Conservation (phyloP, 192 early-diverging fungal genomes). For the Endogone sp. region DNA sequence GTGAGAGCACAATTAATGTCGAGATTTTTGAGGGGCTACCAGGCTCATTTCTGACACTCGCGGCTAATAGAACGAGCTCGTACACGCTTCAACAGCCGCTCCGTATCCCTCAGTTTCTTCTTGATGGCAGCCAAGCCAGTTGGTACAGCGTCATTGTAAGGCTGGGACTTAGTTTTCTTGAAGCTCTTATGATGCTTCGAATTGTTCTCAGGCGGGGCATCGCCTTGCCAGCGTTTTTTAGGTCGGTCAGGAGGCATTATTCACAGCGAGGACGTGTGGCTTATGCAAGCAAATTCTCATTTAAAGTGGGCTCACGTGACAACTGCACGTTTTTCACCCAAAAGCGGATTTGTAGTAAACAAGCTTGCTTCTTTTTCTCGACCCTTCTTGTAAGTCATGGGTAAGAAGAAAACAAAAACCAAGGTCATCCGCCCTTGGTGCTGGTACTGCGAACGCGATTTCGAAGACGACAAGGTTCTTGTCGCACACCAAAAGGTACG, state of each 20-base stretch:
- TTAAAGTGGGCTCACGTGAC: too few relatives aligned
- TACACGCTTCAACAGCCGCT: slow-evolving; percentile 22
- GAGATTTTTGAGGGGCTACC: too few relatives aligned
- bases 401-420: slow-evolving; percentile 69
- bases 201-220: too few relatives aligned
- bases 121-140: slow-evolving; percentile 31
- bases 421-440: slow-evolving; percentile 70
- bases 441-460: slow-evolving; percentile 96
- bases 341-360: not conserved
- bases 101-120: slow-evolving; percentile 40
- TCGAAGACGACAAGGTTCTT: slow-evolving; percentile 92
- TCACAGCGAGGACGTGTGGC: too few relatives aligned
- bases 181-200: too few relatives aligned
- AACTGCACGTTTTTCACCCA: not conserved
- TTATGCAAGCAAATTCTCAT: too few relatives aligned
- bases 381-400: slow-evolving; percentile 4
- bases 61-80: slow-evolving; percentile 3
- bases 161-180: not conserved
- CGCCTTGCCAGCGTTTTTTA: too few relatives aligned
- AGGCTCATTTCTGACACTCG: too few relatives aligned
- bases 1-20: too few relatives aligned
- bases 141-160: slow-evolving; percentile 16
- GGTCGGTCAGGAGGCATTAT: too few relatives aligned
- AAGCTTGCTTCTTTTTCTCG: not conserved
- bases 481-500: slow-evolving; percentile 80